Evolutionary conservation across 1,284 basidiomycete genomes (phyloP), one percentile per base, ranked within the genome.

Genomic region (Tylopilus sp.): DNA sequence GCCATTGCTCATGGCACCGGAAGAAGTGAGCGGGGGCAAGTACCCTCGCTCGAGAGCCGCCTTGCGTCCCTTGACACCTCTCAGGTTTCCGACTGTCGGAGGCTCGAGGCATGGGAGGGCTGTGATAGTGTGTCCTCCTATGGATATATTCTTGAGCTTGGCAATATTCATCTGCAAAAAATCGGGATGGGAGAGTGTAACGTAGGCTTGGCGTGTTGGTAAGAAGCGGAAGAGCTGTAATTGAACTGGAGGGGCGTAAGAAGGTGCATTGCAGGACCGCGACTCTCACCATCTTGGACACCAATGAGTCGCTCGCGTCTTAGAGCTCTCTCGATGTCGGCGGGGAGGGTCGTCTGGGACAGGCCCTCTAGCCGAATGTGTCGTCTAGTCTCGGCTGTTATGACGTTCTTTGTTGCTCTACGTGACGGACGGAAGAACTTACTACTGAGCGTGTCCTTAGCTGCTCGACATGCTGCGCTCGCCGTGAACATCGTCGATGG

Each of bases 221-320:
- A 64, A 61, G 66, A 85, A 85, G 52, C 75, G 75, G 30, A 72
- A 59, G 59, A 88, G 86, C 44, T 82, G 71, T 18, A 88, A 59
- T 26, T 74, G 68, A 24, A 82, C 87, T 89, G 44, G n/a, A 42
- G 45, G 15, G 21, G 43, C 12, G 15, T 58, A 51, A 60, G 52
- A 51, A 44, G 14, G 18, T 42, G 26, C 46, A 46, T 39, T 9
- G 15, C 31, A 20, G 31, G 35, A 51, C 15, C 7, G 41, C 48
- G 11, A 21, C 18, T 31, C 71, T 57, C 59, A 84, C 85, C 76
- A 56, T 77, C 68, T 1, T 67, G 60, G 38, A 87, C 72, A 49
- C 80, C 82, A 43, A 77, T 67, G n/a, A 80, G 61, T 29, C 72
- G 71, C 17, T 71, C 66, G 48, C 71, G 73, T 26, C 62, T 64